These are phyloP conservation scores for Jackrogersella minutella DNA, from an alignment of 495 filamentous ascomycete genomes.

Conservation along the genomic window DNA sequence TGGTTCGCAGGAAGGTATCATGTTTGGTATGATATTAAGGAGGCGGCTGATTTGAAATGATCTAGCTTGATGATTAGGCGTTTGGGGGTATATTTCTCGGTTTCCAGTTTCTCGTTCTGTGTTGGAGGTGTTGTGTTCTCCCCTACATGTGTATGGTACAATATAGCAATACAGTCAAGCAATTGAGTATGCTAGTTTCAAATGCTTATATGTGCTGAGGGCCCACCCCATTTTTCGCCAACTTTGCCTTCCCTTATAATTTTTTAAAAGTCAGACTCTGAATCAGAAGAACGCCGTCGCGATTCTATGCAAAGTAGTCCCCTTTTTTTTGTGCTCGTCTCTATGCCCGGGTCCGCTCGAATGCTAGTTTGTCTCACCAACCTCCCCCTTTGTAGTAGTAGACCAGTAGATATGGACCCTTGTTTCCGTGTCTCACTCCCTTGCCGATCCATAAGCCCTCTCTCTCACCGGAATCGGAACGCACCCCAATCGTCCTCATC, in stretches of 20 bases:
- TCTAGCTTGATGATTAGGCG: conserved; percentile 12
- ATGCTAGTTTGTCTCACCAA: neutral
- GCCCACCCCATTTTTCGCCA: neutral
- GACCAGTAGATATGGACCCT: neutral
- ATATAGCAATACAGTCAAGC: conserved; percentile 20
- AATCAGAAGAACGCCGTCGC: conserved; percentile 8
- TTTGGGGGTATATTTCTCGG: neutral
- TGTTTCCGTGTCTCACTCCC: neutral
- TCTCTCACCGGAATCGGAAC: conserved; percentile 65
- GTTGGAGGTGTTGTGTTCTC: neutral
- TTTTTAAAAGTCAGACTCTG: neutral
- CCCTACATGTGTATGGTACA: conserved; percentile 26
- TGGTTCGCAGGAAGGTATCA: neutral
- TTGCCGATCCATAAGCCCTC: neutral
- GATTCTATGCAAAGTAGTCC: conserved; percentile 15
- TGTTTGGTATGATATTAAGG: neutral
- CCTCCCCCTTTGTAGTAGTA: too few species aligned
- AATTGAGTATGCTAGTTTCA: conserved; percentile 9
- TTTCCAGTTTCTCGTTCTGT: conserved; percentile 11
- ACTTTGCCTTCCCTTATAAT: neutral
- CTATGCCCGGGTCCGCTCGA: neutral
- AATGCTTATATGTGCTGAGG: conserved; percentile 3
- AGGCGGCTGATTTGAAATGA: conserved; percentile 4
- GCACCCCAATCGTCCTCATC: conserved; percentile 72
- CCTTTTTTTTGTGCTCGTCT: neutral